A percentile compares a stretch with the other conserved stretches of the same genome.
phyloP scores from a whole-genome alignment of 306 rosid species.

The Ochetophila trinervis region DNA sequence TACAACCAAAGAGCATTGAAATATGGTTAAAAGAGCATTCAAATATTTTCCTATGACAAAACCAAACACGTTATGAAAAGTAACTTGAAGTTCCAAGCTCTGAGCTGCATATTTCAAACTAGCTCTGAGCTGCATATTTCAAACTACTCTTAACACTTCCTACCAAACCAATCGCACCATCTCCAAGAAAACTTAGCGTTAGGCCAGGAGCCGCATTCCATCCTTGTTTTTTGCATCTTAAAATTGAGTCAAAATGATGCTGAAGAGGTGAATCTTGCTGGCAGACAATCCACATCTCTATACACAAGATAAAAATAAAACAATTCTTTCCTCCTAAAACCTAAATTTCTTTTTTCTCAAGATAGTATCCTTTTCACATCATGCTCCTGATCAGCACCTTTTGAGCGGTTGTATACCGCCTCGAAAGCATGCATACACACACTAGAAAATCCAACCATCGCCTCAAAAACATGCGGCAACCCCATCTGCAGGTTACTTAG shows the following conservation, averaged over 20 bases:
- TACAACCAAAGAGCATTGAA: neutral
- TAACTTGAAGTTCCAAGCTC: constrained; percentile 3
- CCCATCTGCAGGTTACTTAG: constrained; percentile 92
- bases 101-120: constrained; percentile 8
- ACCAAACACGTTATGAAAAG: constrained; percentile 15
- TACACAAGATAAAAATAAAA: constrained; percentile 20
- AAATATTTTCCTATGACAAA: constrained; percentile 14
- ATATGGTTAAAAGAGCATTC: constrained; percentile 2
- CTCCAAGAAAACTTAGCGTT: neutral
- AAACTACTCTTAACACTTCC: neutral
- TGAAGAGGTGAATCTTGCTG: neutral
- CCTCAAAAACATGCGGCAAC: constrained; percentile 90
- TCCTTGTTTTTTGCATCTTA: neutral
- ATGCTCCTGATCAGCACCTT: constrained; percentile 43
- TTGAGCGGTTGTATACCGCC: constrained; percentile 75
- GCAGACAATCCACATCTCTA: constrained; percentile 1
- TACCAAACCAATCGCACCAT: constrained; percentile 1
- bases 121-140: too few species aligned
- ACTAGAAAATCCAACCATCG: constrained; percentile 90
- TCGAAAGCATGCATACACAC: constrained; percentile 84
- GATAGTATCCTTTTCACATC: constrained; percentile 66
- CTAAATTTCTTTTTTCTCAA: neutral
- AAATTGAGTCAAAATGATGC: neutral
- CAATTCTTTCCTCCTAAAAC: neutral
- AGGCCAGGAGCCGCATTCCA: neutral